These are phyloP conservation scores for Wickerhamiella sorbophila DNA, from an alignment of 805 yeast species.

Conservation along the genomic window DNA sequence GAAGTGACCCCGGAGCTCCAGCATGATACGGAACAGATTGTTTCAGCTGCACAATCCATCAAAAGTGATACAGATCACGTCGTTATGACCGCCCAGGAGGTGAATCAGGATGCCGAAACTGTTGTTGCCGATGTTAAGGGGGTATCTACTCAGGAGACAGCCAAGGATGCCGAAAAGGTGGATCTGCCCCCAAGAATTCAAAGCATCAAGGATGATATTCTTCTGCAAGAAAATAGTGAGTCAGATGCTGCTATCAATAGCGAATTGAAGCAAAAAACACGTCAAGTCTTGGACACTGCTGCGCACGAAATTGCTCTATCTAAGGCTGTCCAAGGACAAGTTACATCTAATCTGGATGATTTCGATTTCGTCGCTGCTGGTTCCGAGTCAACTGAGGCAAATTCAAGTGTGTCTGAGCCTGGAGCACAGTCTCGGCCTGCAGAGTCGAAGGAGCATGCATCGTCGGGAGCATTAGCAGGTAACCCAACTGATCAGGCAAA, in stretches of 20 bases:
- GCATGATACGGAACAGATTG: background rate
- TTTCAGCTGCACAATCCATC: background rate
- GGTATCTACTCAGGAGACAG: background rate
- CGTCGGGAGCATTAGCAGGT: too few relatives aligned
- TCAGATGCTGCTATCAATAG: background rate
- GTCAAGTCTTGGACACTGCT: background rate
- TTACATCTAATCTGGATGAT: background rate
- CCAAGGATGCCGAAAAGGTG: background rate
- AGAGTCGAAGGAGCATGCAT: too few relatives aligned
- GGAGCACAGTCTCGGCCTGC: too few relatives aligned
- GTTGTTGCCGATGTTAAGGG: background rate
- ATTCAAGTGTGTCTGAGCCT: too few relatives aligned
- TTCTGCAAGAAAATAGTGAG: constrained; percentile 1
- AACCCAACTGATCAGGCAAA: too few relatives aligned
- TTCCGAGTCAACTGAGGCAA: too few relatives aligned
- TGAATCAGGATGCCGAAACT: background rate
- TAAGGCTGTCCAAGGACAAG: background rate
- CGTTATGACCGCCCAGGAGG: background rate
- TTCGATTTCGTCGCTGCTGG: too few relatives aligned
- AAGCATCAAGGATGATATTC: background rate
- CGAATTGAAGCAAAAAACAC: background rate
- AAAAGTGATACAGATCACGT: background rate
- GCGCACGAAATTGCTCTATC: background rate
- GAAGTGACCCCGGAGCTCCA: background rate
- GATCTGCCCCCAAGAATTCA: background rate